Percentiles rank a stretch among this genome's conserved stretches.
Conservation (phyloP, 805 yeast species). For the Blastobotrys muscicola region DNA sequence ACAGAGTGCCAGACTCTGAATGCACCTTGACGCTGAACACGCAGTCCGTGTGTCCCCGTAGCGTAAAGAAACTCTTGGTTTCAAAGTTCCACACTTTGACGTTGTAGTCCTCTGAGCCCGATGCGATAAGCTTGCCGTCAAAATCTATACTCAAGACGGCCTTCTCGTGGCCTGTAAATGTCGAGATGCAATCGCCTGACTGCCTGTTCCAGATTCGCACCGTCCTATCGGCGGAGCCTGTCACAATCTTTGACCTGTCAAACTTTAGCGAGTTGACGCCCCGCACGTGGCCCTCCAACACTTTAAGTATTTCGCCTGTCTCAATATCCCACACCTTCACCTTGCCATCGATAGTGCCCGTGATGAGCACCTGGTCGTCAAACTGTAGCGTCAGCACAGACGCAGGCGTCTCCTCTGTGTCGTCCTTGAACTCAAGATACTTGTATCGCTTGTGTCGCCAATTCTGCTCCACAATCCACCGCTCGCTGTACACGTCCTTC, state of each 20-base stretch:
- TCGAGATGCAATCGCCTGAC: constrained; percentile 88
- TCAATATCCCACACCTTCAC: constrained; percentile 89
- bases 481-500: constrained; percentile 89
- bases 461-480: constrained; percentile 84
- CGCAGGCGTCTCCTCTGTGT: constrained; percentile 40
- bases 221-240: constrained; percentile 86
- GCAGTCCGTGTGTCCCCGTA: constrained; percentile 89
- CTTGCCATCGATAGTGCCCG: constrained; percentile 88
- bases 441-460: constrained; percentile 81
- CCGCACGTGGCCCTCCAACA: constrained; percentile 79
- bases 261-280: constrained; percentile 81
- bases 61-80: constrained; percentile 81
- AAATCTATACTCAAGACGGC: constrained; percentile 81
- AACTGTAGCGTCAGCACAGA: constrained; percentile 86
- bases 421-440: constrained; percentile 62
- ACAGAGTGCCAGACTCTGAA: constrained; percentile 64
- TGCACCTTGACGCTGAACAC: constrained; percentile 87
- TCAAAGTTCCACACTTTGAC: constrained; percentile 96
- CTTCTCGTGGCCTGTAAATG: constrained; percentile 87
- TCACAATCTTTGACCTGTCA: constrained; percentile 80
- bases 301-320: constrained; percentile 64
- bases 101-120: constrained; percentile 88
- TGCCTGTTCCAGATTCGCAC: constrained; percentile 94
- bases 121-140: constrained; percentile 69
- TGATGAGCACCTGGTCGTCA: constrained; percentile 67